Base-by-base conservation (phyloP, 2,329 filamentous ascomycete genomes). In the Ophiostoma piceae region DNA sequence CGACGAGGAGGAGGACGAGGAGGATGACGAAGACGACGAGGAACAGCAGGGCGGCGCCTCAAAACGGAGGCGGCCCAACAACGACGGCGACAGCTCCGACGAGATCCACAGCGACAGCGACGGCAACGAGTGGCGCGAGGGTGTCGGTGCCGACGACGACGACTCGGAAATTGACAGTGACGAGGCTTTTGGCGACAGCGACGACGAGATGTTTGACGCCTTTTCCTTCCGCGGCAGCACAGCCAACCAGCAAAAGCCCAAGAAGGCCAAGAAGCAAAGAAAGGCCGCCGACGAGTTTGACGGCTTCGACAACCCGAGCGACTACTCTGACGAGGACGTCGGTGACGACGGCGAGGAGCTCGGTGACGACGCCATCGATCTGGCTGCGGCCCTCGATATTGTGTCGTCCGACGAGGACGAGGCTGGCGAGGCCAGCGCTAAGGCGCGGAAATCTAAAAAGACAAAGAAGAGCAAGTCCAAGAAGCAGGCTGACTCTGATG, bases 111-210 rank as follows among this genome's bases (percentile, higher is more conserved):
- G 90, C 74, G 94, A 97, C 76, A 92, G 90, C 72, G 91, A 94
- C 72, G 93, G 92, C 29, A 91, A 96, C 75, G 88, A 91, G 76
- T 97, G 92, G 92, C 89, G 85, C 67, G 83, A 96, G 67, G 93
- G 94, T 35, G 82, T 87, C 6, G 82, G 82, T 29, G 81, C 81
- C 19, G 84, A 84, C 41, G 86, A 88, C 51, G 84, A 88, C 26
- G 87, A 89, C 74, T 88, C 86, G 5, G 87, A 88, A 71, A 85
- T 88, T 68, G 87, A 89, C 74, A 87, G 85, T 74, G 87, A 89
- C 77, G 92, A 96, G 75, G 94, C 94, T 1, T 92, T 97, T 82
- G 92, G 92, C 3, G 89, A 92, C 73, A 95, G 92, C 75, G 94
- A 97, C 76, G 89, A 95, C 76, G 94, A 96, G 77, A 86, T 85